Evolutionary conservation across 2,329 filamentous ascomycete genomes (phyloP).

Genomic region (Endocalyx cinctus): DNA sequence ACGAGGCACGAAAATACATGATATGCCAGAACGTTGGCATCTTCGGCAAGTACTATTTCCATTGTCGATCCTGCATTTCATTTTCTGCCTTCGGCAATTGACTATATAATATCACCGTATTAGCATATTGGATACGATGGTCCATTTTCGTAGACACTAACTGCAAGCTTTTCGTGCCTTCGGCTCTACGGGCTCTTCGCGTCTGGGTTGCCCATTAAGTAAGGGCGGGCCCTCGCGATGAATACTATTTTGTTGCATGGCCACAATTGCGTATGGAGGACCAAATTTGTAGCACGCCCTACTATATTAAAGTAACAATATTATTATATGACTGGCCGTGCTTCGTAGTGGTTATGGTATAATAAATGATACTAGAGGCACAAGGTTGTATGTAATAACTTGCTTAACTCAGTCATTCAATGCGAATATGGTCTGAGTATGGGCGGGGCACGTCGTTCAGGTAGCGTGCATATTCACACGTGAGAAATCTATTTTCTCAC

Average conservation of each 20-base stretch:
- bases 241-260: too few species aligned
- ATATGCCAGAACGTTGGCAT: constrained; percentile 29
- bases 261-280: not conserved
- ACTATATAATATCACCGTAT: constrained; percentile 13
- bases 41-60: constrained; percentile 29
- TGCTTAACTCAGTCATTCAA: too few species aligned
- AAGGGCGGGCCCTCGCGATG: not conserved
- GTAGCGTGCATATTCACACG: too few species aligned
- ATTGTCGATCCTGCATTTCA: constrained; percentile 33
- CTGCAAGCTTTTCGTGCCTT: constrained; percentile 28
- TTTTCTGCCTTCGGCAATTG: constrained; percentile 27
- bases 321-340: too few species aligned
- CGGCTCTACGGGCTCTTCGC: constrained; percentile 11
- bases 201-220: constrained; percentile 8
- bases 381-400: too few species aligned
- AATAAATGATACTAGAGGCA: too few species aligned
- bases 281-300: too few species aligned
- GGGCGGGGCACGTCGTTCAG: too few species aligned
- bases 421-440: too few species aligned
- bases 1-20: constrained; percentile 35
- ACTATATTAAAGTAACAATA: too few species aligned
- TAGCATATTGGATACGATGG: constrained; percentile 3
- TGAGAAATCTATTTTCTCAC: too few species aligned
- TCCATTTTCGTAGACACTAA: constrained; percentile 12
- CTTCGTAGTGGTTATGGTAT: too few species aligned